A percentile compares a stretch with the other conserved stretches of the same genome.
phyloP scores from a whole-genome alignment of 2,329 filamentous ascomycete species.

The Fusarium burgessii region DNA sequence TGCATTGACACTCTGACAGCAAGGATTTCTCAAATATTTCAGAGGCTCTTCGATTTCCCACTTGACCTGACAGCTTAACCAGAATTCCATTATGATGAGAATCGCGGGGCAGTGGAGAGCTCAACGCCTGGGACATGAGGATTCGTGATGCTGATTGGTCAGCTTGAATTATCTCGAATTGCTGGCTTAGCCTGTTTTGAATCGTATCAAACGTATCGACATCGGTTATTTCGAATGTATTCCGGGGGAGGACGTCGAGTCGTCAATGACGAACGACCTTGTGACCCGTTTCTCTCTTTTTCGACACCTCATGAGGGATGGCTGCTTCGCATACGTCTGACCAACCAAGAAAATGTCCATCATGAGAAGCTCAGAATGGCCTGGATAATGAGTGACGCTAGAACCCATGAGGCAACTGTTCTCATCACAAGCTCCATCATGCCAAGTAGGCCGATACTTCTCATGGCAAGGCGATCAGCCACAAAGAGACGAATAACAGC shows the following conservation, averaged over 20 bases:
- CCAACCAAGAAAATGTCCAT: not conserved
- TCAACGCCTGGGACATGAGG: not conserved
- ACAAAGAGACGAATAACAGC: constrained; percentile 58
- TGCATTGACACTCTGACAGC: not conserved
- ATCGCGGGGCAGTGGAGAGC: constrained; percentile 40
- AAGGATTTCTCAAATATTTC: not conserved
- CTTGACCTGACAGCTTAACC: constrained; percentile 9
- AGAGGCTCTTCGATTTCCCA: not conserved
- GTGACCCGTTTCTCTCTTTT: not conserved
- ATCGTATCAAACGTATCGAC: constrained; percentile 4
- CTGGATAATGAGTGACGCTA: constrained; percentile 34
- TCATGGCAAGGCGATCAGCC: constrained; percentile 56
- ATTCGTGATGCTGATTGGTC: constrained; percentile 29
- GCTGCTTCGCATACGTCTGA: not conserved
- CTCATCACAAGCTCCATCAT: constrained; percentile 51
- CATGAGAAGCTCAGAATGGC: constrained; percentile 19
- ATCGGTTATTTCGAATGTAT: not conserved
- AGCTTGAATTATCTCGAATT: not conserved
- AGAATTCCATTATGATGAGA: constrained; percentile 16
- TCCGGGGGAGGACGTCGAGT: not conserved
- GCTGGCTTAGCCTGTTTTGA: constrained; percentile 26
- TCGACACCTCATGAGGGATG: not conserved
- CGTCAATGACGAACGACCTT: not conserved
- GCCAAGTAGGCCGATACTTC: constrained; percentile 49
- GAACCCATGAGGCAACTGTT: constrained; percentile 50